Conservation (phyloP, 164 flowering plant species). For the Magnolia sinica region DNA sequence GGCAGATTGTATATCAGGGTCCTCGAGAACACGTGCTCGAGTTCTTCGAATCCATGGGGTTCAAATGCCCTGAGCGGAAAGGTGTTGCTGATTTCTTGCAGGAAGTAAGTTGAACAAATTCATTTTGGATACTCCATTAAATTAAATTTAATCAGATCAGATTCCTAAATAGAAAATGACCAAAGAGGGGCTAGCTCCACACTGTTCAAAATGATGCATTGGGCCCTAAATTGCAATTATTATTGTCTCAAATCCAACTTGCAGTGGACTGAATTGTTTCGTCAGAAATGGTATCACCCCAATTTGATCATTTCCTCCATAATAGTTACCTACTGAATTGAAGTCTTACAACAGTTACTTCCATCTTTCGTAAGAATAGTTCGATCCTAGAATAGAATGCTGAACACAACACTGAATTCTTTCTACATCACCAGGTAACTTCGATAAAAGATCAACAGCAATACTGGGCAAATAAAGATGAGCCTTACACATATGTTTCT, state of each 20-base stretch:
- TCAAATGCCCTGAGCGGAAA: constrained; percentile 37
- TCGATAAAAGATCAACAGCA: constrained; percentile 34
- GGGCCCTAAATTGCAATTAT: background rate
- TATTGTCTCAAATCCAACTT: background rate
- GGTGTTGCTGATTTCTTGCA: constrained; percentile 39
- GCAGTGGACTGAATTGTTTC: background rate
- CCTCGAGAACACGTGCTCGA: constrained; percentile 56
- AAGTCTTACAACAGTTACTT: no score
- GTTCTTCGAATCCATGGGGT: constrained; percentile 48
- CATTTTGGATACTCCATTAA: no score
- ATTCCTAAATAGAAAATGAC: no score
- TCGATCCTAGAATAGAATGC: no score
- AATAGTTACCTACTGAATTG: no score
- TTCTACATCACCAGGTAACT: constrained; percentile 22
- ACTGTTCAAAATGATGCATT: background rate
- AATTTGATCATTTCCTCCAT: background rate
- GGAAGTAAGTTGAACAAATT: constrained; percentile 20
- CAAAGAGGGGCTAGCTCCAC: background rate
- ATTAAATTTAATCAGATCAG: no score
- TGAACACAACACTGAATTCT: no score
- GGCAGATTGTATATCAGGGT: constrained; percentile 69
- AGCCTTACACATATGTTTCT: constrained; percentile 22
- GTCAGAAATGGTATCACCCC: background rate
- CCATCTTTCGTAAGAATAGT: no score
- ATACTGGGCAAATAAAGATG: constrained; percentile 28